These are phyloP conservation scores for Cyclotella kingstonii DNA, from an alignment of 108 stramenopile genomes.

Conservation along the genomic window DNA sequence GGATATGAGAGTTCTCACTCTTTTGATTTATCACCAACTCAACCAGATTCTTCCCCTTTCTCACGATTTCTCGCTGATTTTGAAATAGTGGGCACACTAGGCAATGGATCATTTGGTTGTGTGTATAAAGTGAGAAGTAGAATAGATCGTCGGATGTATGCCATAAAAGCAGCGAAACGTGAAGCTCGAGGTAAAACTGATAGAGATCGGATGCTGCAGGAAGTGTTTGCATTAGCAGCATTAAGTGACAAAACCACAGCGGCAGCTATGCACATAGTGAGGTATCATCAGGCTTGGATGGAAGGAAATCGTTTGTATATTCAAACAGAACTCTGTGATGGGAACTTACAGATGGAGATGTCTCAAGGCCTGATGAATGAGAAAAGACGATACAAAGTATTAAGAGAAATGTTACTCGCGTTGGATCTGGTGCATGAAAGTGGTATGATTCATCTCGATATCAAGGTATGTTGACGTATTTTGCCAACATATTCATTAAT, in stretches of 20 bases:
- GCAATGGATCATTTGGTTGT: constrained; percentile 76
- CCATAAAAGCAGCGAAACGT: constrained; percentile 79
- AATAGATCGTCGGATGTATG: constrained; percentile 80
- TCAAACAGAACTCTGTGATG: constrained; percentile 79
- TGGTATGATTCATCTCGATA: constrained; percentile 90
- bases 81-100: constrained; percentile 71
- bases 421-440: constrained; percentile 83
- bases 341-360: constrained; percentile 62
- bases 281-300: constrained; percentile 91
- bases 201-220: constrained; percentile 79
- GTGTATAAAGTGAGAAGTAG: constrained; percentile 77
- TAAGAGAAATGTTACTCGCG: constrained; percentile 84
- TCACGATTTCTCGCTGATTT: constrained; percentile 75
- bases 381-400: constrained; percentile 67
- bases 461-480: constrained; percentile 72
- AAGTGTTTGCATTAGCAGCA: constrained; percentile 84
- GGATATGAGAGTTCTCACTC: not conserved
- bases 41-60: constrained; percentile 21
- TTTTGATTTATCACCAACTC: constrained; percentile 1
- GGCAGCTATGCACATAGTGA: constrained; percentile 85
- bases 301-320: constrained; percentile 84
- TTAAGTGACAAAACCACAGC: constrained; percentile 72
- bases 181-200: constrained; percentile 60
- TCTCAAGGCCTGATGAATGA: constrained; percentile 28
- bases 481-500: no score